phyloP scores from a whole-genome alignment of 345 rosid genomes.

The Pistacia integerrima region DNA sequence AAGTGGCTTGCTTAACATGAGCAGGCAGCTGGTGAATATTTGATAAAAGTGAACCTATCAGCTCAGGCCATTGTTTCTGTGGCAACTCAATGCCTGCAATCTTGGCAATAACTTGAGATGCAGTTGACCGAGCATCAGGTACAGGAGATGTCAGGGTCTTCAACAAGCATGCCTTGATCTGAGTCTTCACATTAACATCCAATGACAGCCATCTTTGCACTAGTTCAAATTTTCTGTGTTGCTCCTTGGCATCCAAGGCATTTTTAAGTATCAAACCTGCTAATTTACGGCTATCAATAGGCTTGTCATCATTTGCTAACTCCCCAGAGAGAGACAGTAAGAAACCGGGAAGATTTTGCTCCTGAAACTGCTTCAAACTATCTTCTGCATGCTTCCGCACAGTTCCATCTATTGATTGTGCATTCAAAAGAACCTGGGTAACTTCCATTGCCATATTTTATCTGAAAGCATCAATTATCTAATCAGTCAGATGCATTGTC shows the following conservation, averaged over 20 bases:
- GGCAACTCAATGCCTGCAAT: conserved; percentile 48
- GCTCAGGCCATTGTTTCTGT: conserved; percentile 49
- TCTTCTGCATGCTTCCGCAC: conserved; percentile 50
- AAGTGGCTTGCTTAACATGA: conserved; percentile 46
- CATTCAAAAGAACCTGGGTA: conserved; percentile 44
- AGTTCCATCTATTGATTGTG: conserved; percentile 45
- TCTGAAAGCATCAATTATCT: conserved; percentile 18
- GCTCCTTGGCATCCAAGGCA: conserved; percentile 47
- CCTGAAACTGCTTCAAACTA: conserved; percentile 40
- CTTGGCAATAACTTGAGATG: conserved; percentile 45
- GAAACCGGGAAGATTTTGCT: conserved; percentile 43
- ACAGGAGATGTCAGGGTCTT: conserved; percentile 37
- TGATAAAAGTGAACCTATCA: conserved; percentile 33
- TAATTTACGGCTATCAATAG: conserved; percentile 47
- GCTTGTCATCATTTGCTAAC: conserved; percentile 42
- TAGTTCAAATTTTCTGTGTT: conserved; percentile 42
- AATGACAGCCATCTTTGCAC: conserved; percentile 45
- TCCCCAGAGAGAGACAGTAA: conserved; percentile 39
- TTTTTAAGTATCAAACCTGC: conserved; percentile 42
- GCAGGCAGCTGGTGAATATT: conserved; percentile 39
- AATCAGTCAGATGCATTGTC: not conserved
- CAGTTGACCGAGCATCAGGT: conserved; percentile 39
- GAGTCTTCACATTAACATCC: conserved; percentile 32
- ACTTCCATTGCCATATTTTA: conserved; percentile 40
- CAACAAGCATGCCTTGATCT: conserved; percentile 33